Base-by-base conservation (phyloP, 805 yeast species). In the Candida argentea region DNA sequence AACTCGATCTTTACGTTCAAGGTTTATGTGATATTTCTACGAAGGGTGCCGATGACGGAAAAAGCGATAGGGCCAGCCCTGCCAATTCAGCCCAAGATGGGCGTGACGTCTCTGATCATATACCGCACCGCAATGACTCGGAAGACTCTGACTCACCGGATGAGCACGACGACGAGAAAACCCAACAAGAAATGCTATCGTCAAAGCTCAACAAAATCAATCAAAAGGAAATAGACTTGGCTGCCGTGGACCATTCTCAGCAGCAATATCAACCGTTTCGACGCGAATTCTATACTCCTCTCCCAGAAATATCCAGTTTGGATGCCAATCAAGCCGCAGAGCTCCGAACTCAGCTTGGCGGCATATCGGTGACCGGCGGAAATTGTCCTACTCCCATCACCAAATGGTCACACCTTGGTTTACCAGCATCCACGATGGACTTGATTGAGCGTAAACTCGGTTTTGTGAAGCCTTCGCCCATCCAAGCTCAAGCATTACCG, bases 401-500 rank as follows among this genome's bases (percentile, higher is more conserved):
- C 22, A 70, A 71, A 30, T 89, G 96, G 93, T 62, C 80, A 3
- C 89, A 84, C 36, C 57, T 86, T 31, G 95, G 95, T 0, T 58
- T 91, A 1, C 78, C 94, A 0, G 53, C 71, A 1, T 60, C 65
- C 1, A 62, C 76, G 1, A 59, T 72, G 57, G 52, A 65, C 3
- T 63, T 73, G 0, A 57, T 89, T 5, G 57, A 61, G 2, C 61
- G 66, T 3, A 57, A 57, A 9, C 48, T 79, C 6, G 49, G 61
- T 5, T 87, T 72, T 46, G 58, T 52, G 0, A 46, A 55, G 2
- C 95, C 97, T 1, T 83, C 96, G 0, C 72, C 95, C 0, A 85
- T 91, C 30, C 98, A 91, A 50, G 66, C 86, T 0, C 95, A 86
- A 43, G 86, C 95, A 0, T 63, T 87, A 14, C 97, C 98, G 0